Percentiles rank a stretch among this genome's conserved stretches.
Evolutionary conservation across 2,329 filamentous ascomycete genomes (phyloP).

Genomic region (Trichoderma koningiopsis): DNA sequence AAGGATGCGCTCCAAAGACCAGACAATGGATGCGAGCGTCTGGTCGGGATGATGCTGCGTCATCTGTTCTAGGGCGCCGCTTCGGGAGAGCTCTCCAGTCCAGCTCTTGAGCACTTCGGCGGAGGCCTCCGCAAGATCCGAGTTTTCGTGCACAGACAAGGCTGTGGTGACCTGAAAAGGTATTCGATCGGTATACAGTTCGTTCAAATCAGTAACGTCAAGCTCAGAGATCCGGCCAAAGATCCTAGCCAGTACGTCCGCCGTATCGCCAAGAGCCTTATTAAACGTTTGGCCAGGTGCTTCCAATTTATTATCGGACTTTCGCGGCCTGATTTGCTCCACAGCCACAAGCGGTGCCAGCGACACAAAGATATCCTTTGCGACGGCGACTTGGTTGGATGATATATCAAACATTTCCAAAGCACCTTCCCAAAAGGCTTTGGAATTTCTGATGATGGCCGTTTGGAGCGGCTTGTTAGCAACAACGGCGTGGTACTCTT

Average conservation of each 20-base stretch:
- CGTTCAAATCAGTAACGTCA: constrained; percentile 65
- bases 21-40: constrained; percentile 49
- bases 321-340: constrained; percentile 67
- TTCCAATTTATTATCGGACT: constrained; percentile 47
- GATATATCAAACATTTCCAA: constrained; percentile 78
- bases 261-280: constrained; percentile 59
- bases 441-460: constrained; percentile 68
- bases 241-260: constrained; percentile 67
- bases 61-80: constrained; percentile 43
- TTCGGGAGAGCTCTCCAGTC: constrained; percentile 64
- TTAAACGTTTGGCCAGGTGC: constrained; percentile 70
- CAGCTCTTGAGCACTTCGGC: constrained; percentile 82
- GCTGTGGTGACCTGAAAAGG: constrained; percentile 76
- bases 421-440: constrained; percentile 42
- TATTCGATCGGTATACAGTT: constrained; percentile 67
- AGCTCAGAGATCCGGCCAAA: constrained; percentile 81
- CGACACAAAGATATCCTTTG: constrained; percentile 71
- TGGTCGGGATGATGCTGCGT: constrained; percentile 45
- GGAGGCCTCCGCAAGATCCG: constrained; percentile 76
- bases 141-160: constrained; percentile 78
- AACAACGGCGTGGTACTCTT: constrained; percentile 60
- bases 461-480: constrained; percentile 63
- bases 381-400: constrained; percentile 70
- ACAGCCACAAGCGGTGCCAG: constrained; percentile 71
- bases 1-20: constrained; percentile 41